These are phyloP conservation scores for Triglochin maritima DNA, from an alignment of 106 monocot species.

Conservation along the genomic window DNA sequence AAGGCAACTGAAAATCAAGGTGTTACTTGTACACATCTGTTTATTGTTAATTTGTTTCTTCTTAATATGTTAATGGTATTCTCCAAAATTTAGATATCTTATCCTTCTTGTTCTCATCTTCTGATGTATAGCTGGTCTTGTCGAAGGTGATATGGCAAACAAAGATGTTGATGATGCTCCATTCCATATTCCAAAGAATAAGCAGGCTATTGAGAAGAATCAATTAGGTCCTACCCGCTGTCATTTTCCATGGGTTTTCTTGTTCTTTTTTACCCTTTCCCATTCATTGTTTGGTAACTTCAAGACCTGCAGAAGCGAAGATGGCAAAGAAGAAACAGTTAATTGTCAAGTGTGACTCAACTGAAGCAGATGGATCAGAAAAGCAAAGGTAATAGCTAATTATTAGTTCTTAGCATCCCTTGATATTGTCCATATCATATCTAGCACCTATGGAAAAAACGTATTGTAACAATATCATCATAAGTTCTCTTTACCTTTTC, in stretches of 20 bases:
- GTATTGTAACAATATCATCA: too few species aligned
- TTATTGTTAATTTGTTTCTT: too few species aligned
- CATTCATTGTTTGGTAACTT: not conserved
- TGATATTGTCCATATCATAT: too few species aligned
- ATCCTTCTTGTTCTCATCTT: too few species aligned
- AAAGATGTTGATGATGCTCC: not conserved
- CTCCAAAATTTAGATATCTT: too few species aligned
- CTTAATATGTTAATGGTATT: too few species aligned
- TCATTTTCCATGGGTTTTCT: not conserved
- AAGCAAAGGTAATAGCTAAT: conserved; percentile 5
- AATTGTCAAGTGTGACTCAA: not conserved
- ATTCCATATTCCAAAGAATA: not conserved
- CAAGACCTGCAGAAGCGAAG: not conserved
- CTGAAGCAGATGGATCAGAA: conserved; percentile 5
- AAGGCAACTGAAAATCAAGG: conserved; percentile 11
- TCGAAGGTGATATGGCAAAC: not conserved
- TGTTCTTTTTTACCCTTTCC: not conserved
- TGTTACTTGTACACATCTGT: not conserved
- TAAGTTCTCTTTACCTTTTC: not conserved
- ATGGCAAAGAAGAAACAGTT: conserved; percentile 2
- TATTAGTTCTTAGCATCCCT: too few species aligned
- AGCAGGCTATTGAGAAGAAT: conserved; percentile 1
- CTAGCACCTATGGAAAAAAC: too few species aligned
- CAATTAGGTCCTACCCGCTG: not conserved
- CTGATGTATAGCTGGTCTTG: not conserved